Percentiles rank a stretch among this genome's conserved stretches.
phyloP scores from a whole-genome alignment of 2,329 filamentous ascomycete genomes.

The Akanthomyces uredinophilus region DNA sequence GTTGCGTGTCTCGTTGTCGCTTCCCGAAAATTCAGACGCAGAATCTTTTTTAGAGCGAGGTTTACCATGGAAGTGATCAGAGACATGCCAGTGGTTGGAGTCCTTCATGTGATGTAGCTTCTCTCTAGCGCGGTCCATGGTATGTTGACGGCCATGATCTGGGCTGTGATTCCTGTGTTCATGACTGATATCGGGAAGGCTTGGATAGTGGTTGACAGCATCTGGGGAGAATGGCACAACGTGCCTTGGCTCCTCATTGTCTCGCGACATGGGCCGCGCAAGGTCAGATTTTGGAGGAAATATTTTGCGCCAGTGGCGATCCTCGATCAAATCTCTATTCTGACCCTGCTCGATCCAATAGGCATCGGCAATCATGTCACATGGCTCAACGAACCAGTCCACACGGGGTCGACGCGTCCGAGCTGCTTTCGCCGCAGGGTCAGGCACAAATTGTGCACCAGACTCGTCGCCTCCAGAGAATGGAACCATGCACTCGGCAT shows the following conservation, averaged over 20 bases:
- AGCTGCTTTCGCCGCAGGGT: conserved; percentile 39
- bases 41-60: conserved; percentile 45
- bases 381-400: conserved; percentile 79
- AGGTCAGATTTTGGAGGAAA: conserved; percentile 45
- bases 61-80: conserved; percentile 45
- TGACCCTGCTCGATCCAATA: conserved; percentile 83
- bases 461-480: conserved; percentile 44
- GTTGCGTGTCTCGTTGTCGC: conserved; percentile 38
- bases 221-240: conserved; percentile 24
- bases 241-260: conserved; percentile 24
- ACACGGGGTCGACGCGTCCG: conserved; percentile 69
- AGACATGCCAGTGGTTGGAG: conserved; percentile 49
- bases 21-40: conserved; percentile 57
- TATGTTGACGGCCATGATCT: conserved; percentile 44
- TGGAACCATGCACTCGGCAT: conserved; percentile 32
- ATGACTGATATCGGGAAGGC: background rate
- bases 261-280: conserved; percentile 28
- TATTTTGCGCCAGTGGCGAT: conserved; percentile 69
- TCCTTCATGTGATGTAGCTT: conserved; percentile 53
- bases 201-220: conserved; percentile 23
- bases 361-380: conserved; percentile 82
- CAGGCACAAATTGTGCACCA: conserved; percentile 37
- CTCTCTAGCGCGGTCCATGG: conserved; percentile 54
- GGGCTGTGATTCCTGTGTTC: conserved; percentile 31
- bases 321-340: conserved; percentile 77